Evolutionary conservation across 148 eudicot species (phyloP).

Genomic region (Persicaria tinctoria): DNA sequence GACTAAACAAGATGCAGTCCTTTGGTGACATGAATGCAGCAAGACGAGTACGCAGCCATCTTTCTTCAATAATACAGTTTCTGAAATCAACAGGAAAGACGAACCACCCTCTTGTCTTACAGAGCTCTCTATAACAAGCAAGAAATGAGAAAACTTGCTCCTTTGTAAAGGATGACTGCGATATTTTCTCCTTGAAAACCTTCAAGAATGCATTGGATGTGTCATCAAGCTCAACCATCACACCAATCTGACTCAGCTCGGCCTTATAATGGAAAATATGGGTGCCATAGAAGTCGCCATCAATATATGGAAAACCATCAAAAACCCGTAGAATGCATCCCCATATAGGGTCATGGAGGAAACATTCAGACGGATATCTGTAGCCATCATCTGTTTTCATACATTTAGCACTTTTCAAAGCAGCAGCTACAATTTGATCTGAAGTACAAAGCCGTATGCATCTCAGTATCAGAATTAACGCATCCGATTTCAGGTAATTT

Average conservation of each 20-base stretch:
- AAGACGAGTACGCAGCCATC: slow-evolving; percentile 52
- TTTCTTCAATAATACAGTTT: slow-evolving; percentile 27
- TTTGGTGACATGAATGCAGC: slow-evolving; percentile 40
- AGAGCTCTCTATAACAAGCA: slow-evolving; percentile 28
- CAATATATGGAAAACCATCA: slow-evolving; percentile 37
- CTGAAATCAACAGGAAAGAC: slow-evolving; percentile 25
- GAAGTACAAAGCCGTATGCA: slow-evolving; percentile 26
- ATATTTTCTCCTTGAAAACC: slow-evolving; percentile 36
- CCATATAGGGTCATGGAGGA: slow-evolving; percentile 37
- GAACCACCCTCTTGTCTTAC: background rate
- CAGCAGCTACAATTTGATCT: slow-evolving; percentile 17
- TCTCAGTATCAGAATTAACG: slow-evolving; percentile 33
- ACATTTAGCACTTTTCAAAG: slow-evolving; percentile 33
- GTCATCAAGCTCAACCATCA: slow-evolving; percentile 36
- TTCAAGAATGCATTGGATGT: slow-evolving; percentile 32
- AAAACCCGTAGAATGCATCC: slow-evolving; percentile 51
- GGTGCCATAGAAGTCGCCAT: slow-evolving; percentile 33
- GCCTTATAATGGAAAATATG: slow-evolving; percentile 23
- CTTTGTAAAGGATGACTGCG: slow-evolving; percentile 20
- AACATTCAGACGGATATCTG: slow-evolving; percentile 39
- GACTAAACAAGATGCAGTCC: slow-evolving; percentile 41
- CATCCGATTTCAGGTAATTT: slow-evolving; percentile 15
- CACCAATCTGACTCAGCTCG: slow-evolving; percentile 37
- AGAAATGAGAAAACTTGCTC: slow-evolving; percentile 32
- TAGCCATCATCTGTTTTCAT: slow-evolving; percentile 37